These are phyloP conservation scores for Akanthomyces uredinophilus DNA, from an alignment of 2,329 filamentous ascomycete species.

Conservation along the genomic window DNA sequence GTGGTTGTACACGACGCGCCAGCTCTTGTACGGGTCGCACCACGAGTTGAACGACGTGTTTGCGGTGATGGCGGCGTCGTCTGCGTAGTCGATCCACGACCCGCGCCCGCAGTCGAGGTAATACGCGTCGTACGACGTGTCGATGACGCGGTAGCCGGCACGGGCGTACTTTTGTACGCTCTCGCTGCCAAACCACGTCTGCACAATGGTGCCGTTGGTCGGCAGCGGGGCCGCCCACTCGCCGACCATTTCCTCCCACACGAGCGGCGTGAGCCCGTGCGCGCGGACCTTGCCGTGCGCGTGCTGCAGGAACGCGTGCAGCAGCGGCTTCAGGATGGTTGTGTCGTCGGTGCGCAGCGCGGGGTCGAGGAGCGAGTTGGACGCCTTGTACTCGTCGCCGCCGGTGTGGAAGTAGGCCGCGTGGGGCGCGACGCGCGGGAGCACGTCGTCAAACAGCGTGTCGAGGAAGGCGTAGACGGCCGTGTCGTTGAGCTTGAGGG, in stretches of 20 bases:
- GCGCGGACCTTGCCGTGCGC: conserved; percentile 61
- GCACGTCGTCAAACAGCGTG: conserved; percentile 65
- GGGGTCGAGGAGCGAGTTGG: conserved; percentile 69
- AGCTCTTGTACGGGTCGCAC: conserved; percentile 75
- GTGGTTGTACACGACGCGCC: conserved; percentile 75
- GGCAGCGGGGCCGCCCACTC: conserved; percentile 68
- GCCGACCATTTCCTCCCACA: conserved; percentile 84
- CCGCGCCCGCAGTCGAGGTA: conserved; percentile 81
- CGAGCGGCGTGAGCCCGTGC: conserved; percentile 64
- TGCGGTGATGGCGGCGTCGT: conserved; percentile 46
- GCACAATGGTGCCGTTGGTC: conserved; percentile 65
- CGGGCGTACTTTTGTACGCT: conserved; percentile 56
- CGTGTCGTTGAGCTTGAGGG: conserved; percentile 70
- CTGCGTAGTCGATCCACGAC: conserved; percentile 65
- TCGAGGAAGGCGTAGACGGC: conserved; percentile 67
- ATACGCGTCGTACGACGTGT: conserved; percentile 68
- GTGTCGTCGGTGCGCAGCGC: conserved; percentile 63
- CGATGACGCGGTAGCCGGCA: conserved; percentile 65
- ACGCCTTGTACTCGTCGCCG: conserved; percentile 78
- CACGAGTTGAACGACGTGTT: conserved; percentile 74
- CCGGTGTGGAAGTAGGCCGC: conserved; percentile 78
- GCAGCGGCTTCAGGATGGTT: conserved; percentile 62
- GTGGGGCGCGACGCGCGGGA: conserved; percentile 66
- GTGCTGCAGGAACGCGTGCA: conserved; percentile 71
- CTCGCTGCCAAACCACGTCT: conserved; percentile 66